Base-by-base conservation (phyloP, 73 alveolate species). In the Paramecium caudatum region DNA sequence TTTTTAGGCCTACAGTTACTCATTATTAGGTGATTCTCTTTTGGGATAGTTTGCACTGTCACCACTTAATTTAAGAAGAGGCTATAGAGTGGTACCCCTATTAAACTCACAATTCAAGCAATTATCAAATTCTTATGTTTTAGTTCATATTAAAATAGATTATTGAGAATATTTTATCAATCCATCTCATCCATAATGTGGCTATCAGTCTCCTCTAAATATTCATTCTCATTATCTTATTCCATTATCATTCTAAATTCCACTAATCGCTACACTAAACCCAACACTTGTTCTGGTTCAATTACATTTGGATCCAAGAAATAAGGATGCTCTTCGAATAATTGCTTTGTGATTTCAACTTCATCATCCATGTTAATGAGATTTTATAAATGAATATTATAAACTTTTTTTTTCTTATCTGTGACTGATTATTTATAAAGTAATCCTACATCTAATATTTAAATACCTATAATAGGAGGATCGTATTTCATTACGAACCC, bases 391-490 rank as follows among this genome's bases (percentile, higher is more conserved):
- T 41, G 88, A 39, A 74, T 74, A 27, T 74, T 74, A 74, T 74
- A 74, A 74, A 74, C 65, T 74, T 74, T 74, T 74, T 74, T 74
- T 45, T 74, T 74, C 25, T 0, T 68, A 13, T 74, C 62, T 25
- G 36, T 3, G 16, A 36, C 49, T 25, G 36, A 17, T 36, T 47
- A 23, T 27, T 74, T 74, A 43, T 74, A 74, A 21, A 74, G 19
- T 41, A 74, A 37, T 45, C 88, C 88, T 74, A 36, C 30, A 41
- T 21, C 15, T 37, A 21, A 37, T 36, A 41, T 21, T 70, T 4
- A 41, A 36, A 16, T 74, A 74, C 88, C 88, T 21, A 74, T 74
- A 41, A 45, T 47, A 21, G 88, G 88, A 27, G 88, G 88, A 30
- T 74, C 88, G 12, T 74, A 74, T 45, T 74, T 74, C 19, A 74